Evolutionary conservation across 148 eudicot genomes (phyloP).

Genomic region (Silene latifolia): DNA sequence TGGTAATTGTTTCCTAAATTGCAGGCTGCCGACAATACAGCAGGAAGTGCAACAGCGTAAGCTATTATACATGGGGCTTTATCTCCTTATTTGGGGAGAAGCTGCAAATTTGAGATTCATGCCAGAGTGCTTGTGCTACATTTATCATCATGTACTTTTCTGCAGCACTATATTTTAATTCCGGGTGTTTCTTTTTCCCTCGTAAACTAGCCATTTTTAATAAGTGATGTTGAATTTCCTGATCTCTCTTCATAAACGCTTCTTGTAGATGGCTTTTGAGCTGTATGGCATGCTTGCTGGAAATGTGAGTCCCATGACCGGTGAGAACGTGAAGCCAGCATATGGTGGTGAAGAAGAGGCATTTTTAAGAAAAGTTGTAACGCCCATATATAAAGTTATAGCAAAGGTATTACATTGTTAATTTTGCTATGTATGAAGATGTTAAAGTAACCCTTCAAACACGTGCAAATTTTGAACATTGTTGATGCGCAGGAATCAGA

Average conservation of each 20-base stretch:
- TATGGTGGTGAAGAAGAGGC: conserved; percentile 95
- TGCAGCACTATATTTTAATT: not conserved
- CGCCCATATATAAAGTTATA: conserved; percentile 80
- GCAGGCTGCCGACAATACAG: conserved; percentile 96
- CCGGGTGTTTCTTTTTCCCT: not conserved
- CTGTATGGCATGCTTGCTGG: conserved; percentile 96
- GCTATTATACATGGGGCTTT: conserved; percentile 91
- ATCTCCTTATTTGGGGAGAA: conserved; percentile 99
- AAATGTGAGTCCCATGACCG: conserved; percentile 88
- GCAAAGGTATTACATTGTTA: conserved; percentile 41
- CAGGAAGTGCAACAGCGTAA: conserved; percentile 98
- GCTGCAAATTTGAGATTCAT: conserved; percentile 98
- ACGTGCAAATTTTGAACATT: not conserved
- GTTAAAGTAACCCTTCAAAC: not conserved
- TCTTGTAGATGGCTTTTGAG: conserved; percentile 86
- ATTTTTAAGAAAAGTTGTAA: conserved; percentile 74
- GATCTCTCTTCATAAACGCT: no score
- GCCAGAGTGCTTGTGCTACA: conserved; percentile 99
- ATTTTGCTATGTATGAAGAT: not conserved
- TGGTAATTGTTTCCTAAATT: conserved; percentile 7
- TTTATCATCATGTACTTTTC: conserved; percentile 87
- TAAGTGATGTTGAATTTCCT: no score
- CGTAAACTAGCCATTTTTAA: no score
- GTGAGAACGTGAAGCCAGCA: conserved; percentile 90
- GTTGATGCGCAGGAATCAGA: conserved; percentile 61